Evolutionary conservation across 768 basidiomycete species (phyloP).

Genomic region (Phlebiopsis gigantea): DNA sequence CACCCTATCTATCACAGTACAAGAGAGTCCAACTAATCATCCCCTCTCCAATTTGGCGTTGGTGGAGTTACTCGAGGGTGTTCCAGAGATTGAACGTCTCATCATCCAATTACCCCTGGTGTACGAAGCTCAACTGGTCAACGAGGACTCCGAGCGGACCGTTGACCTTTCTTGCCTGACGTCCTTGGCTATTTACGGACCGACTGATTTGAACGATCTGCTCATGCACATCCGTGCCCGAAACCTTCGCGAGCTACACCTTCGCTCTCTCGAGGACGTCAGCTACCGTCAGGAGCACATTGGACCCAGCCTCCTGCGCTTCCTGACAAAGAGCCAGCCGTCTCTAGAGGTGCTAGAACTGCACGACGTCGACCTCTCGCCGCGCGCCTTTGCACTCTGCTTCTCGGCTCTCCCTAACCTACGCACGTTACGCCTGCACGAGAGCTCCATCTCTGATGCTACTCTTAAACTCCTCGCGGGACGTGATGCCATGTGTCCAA

Average conservation of each 20-base stretch:
- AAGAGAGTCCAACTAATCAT: slow-evolving; percentile 12
- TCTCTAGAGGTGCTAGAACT: slow-evolving; percentile 39
- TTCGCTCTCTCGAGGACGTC: slow-evolving; percentile 34
- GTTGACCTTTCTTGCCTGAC: slow-evolving; percentile 24
- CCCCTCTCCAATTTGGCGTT: slow-evolving; percentile 18
- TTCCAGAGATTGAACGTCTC: slow-evolving; percentile 37
- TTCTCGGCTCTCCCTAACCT: slow-evolving; percentile 35
- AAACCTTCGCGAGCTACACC: slow-evolving; percentile 31
- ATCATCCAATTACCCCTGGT: slow-evolving; percentile 33
- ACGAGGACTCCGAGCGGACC: slow-evolving; percentile 11
- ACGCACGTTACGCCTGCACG: slow-evolving; percentile 48
- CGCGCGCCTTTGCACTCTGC: slow-evolving; percentile 31
- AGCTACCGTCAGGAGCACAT: slow-evolving; percentile 29
- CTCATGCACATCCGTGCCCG: slow-evolving; percentile 30
- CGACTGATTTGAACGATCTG: slow-evolving; percentile 27
- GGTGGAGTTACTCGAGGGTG: slow-evolving; percentile 30
- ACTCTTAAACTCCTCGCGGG: slow-evolving; percentile 35
- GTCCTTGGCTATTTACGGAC: slow-evolving; percentile 26
- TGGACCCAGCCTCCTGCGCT: slow-evolving; percentile 25
- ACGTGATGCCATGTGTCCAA: slow-evolving; percentile 39
- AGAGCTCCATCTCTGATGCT: slow-evolving; percentile 49
- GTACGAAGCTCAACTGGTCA: slow-evolving; percentile 21
- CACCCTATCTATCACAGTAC: slow-evolving; percentile 13
- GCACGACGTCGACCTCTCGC: slow-evolving; percentile 41
- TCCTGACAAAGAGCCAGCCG: slow-evolving; percentile 27